Base-by-base conservation (phyloP, 176 grass and related monocot genomes). In the Saccharum spontaneum region DNA sequence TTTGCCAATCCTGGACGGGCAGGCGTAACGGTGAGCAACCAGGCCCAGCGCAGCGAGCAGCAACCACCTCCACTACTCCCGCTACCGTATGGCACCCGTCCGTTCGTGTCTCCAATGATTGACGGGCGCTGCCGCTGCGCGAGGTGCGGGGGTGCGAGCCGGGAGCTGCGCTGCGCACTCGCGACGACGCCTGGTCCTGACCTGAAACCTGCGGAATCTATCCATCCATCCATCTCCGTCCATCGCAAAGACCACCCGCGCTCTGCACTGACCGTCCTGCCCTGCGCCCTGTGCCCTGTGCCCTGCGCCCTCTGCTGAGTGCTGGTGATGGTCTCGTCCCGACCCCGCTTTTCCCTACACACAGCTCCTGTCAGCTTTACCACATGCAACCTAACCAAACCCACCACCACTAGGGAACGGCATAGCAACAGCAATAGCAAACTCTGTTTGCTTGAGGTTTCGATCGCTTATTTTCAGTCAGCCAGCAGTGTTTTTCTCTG, bases 131-230 rank as follows among this genome's bases (percentile, higher is more conserved):
- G 34, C 3, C 18, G 65, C 66, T 5, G 66, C 64, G 31, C 34
- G 44, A 4, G 34, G 34, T 36, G 34, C 34, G 34, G 34, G 44
- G 28, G 28, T 28, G 28, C 28, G 28, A 28, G 28, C 28, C 28
- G 28, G 28, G 28, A 28, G 28, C 28, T 28, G 8, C 37, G 37
- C 37, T 13, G 45, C 45, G 12, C 45, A 48, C 30, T 80, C 18
- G 61, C 38, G 43, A 87, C 22, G 48, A 13, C 44, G 44, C 44
- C 48, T 17, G n/a, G 41, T 64, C 57, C 41, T 41, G 86, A 28
- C 38, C 62, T 49, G 79, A 87, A 82, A 82, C 31, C 73, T 83
- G 80, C 31, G 65, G 74, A 83, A 88, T 83, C 86, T 72, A 68
- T 50, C 77, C 9, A 37, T 23, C 31, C 7, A 69, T 82, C 69